Conservation (phyloP, 73 alveolate genomes). For the Symbiodinium pilosum region DNA sequence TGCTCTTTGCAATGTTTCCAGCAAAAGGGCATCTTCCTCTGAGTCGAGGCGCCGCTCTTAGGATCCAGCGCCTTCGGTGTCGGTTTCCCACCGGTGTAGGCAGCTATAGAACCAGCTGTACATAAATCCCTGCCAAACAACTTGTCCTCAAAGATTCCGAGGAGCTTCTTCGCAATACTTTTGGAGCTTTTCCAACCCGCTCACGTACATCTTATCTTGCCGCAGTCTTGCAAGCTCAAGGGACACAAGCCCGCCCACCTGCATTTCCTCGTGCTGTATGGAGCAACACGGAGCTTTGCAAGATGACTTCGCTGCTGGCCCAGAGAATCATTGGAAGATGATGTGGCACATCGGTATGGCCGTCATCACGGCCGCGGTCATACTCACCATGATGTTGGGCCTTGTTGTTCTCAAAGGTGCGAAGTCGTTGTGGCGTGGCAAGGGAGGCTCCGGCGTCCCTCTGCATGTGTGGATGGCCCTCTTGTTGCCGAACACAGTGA, state of each 20-base stretch:
- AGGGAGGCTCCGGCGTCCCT: background rate
- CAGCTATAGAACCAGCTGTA: too few relatives aligned
- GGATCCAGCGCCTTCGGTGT: too few relatives aligned
- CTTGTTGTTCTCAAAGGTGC: background rate
- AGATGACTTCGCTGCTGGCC: background rate
- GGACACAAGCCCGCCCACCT: background rate
- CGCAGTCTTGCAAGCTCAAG: background rate
- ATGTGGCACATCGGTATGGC: constrained; percentile 22
- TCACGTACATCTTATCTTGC: too few relatives aligned
- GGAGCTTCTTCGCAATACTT: too few relatives aligned
- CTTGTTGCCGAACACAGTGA: background rate
- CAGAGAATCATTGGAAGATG: background rate
- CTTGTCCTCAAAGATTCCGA: too few relatives aligned
- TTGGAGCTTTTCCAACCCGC: too few relatives aligned
- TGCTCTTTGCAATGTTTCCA: too few relatives aligned
- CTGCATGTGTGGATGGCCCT: background rate
- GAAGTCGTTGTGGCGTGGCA: background rate
- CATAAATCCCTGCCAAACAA: too few relatives aligned
- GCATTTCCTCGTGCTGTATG: background rate
- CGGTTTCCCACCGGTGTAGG: too few relatives aligned
- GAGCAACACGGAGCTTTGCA: background rate
- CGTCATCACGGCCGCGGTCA: background rate
- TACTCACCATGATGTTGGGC: background rate
- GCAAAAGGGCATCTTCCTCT: too few relatives aligned
- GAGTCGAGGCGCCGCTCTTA: too few relatives aligned